Evolutionary conservation across 495 filamentous ascomycete genomes (phyloP).

Genomic region (Penicillium mononematosum): DNA sequence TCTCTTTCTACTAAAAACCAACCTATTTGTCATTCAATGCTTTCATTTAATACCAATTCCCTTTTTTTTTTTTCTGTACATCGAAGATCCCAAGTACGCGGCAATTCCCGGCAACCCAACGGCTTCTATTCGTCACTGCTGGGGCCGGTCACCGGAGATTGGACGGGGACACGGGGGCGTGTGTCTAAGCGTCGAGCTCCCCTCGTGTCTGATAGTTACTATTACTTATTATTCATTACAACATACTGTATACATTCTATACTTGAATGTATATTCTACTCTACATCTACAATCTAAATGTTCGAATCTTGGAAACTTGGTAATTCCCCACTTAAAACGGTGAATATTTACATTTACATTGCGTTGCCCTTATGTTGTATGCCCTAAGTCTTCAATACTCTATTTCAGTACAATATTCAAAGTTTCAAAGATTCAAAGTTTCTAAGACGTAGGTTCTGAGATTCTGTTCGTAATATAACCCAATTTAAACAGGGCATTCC

Average conservation of each 20-base stretch:
- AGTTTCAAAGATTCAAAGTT: neutral
- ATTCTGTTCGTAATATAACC: neutral
- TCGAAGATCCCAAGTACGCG: constrained; percentile 11
- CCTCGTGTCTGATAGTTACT: constrained; percentile 1
- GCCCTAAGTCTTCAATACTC: neutral
- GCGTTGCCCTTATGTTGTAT: neutral
- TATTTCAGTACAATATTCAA: neutral
- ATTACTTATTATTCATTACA: constrained; percentile 2
- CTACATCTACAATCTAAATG: neutral
- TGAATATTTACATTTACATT: constrained; percentile 10
- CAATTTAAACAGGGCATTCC: neutral
- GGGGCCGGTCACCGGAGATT: constrained; percentile 26
- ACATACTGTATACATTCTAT: neutral
- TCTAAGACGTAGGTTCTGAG: neutral
- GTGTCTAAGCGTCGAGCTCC: constrained; percentile 23
- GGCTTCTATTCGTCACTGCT: constrained; percentile 14
- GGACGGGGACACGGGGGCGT: constrained; percentile 19
- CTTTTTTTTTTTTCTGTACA: constrained; percentile 1
- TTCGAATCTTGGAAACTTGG: neutral
- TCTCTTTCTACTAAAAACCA: neutral
- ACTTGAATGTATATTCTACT: neutral
- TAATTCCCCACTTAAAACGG: neutral
- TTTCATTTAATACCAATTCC: neutral
- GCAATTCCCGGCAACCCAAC: constrained; percentile 26
- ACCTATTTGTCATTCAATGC: neutral